These are phyloP conservation scores for Ustilago hordei DNA, from an alignment of 1,284 basidiomycete species.

Conservation along the genomic window DNA sequence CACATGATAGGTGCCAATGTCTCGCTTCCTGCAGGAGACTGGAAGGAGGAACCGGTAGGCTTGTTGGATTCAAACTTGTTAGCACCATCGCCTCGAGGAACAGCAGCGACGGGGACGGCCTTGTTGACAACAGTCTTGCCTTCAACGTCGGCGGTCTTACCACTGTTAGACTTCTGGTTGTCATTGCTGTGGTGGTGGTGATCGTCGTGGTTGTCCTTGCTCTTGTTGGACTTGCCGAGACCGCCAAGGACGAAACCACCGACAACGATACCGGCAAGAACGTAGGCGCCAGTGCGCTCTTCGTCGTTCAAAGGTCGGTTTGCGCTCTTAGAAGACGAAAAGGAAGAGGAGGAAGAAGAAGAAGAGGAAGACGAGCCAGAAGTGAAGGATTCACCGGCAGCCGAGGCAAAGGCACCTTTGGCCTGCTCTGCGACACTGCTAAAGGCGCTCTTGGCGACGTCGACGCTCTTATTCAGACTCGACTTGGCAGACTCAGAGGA, in stretches of 20 bases:
- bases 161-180: not conserved
- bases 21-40: constrained; percentile 38
- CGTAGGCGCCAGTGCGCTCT: constrained; percentile 74
- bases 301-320: constrained; percentile 73
- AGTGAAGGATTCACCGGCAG: constrained; percentile 17
- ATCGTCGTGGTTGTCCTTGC: constrained; percentile 20
- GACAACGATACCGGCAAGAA: constrained; percentile 74
- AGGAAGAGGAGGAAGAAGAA: constrained; percentile 22
- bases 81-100: constrained; percentile 30
- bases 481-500: constrained; percentile 20
- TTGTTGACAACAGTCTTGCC: constrained; percentile 12
- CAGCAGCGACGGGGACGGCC: constrained; percentile 33
- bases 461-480: constrained; percentile 33
- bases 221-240: constrained; percentile 64
- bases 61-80: constrained; percentile 15
- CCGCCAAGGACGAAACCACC: constrained; percentile 74
- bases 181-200: constrained; percentile 14
- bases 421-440: constrained; percentile 43
- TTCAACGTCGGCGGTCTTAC: constrained; percentile 10
- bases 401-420: constrained; percentile 40
- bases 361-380: constrained; percentile 37
- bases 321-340: constrained; percentile 16
- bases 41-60: constrained; percentile 29
- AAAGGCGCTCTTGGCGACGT: constrained; percentile 36
- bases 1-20: constrained; percentile 47